Base-by-base conservation (phyloP, 1,284 basidiomycete genomes). In the Ceratobasidium sp. region DNA sequence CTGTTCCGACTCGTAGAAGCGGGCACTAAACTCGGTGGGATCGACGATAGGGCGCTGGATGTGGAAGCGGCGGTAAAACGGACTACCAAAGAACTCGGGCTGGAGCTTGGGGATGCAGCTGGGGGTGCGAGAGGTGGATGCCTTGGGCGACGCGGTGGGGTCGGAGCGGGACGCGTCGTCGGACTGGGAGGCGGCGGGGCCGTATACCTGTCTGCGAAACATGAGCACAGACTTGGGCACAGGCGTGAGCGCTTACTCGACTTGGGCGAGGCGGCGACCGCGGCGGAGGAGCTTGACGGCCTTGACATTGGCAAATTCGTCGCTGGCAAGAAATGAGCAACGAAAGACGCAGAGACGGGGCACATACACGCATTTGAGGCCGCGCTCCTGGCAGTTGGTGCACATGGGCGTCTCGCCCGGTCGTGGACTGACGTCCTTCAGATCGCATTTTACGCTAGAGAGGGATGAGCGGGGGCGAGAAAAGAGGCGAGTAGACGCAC, bases 301-400 rank as follows among this genome's bases (percentile, higher is more conserved):
- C 82, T 96, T 96, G 69, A 95, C 90, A 80, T 95, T 93, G 18
- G 94, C 93, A 81, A 94, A 96, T 83, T 94, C 94, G 83, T 96
- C 95, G 38, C 94, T 96, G 84, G 38, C 8, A 69, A 78, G 3
- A 57, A 50, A 54, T 73, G 55, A 57, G 67, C 20, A n/a, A 59
- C 35, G 33, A 69, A 46, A 20, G 77, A 48, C 27, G 76, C 80
- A 50, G 33, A 75, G 48, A 33, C 41, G 65, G 10, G 30, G 77
- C 81, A 89, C 95, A 86, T 85, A 92, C 90, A 92, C 88, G 89
- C 95, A 96, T 88, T 94, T 94, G 48, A 96, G 89, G 18, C 91
- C 91, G 68, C 95, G 90, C 83, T 96, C 94, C 81, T 88, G 90
- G 85, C 95, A 97, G 83, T 96, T 96, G 7, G 94, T 94, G 84